These are phyloP conservation scores for Monilinia laxa DNA, from an alignment of 2,329 filamentous ascomycete species.

Conservation along the genomic window DNA sequence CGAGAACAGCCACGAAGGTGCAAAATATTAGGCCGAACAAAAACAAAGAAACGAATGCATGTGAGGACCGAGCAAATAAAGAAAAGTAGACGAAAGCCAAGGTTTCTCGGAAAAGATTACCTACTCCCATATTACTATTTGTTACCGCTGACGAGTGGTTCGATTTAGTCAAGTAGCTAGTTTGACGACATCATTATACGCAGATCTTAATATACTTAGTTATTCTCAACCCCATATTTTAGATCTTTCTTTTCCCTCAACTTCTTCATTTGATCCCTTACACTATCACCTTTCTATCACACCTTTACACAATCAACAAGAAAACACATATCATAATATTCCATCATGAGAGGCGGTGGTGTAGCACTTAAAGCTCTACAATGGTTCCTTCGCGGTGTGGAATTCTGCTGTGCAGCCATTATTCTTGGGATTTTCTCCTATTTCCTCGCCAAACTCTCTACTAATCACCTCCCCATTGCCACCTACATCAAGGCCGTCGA, in stretches of 20 bases:
- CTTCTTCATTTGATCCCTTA: neutral
- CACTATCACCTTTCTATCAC: neutral
- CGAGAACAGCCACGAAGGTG: slow-evolving; percentile 4
- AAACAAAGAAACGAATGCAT: slow-evolving; percentile 1
- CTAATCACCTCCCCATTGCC: slow-evolving; percentile 62
- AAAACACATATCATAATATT: neutral
- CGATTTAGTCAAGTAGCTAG: neutral
- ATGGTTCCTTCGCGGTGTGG: slow-evolving; percentile 69
- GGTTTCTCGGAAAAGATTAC: neutral
- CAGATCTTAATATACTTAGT: slow-evolving; percentile 5
- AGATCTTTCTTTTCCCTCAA: neutral
- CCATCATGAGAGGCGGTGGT: slow-evolving; percentile 58
- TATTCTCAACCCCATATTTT: neutral
- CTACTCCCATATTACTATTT: neutral
- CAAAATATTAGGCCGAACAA: neutral
- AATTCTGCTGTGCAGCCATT: slow-evolving; percentile 70
- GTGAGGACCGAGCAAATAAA: neutral
- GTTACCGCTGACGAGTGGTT: neutral
- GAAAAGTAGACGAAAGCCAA: neutral
- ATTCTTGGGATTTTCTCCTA: slow-evolving; percentile 80
- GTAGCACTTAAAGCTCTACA: slow-evolving; percentile 67
- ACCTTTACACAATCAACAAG: neutral
- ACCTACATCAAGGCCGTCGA: slow-evolving; percentile 70
- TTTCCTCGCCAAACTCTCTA: slow-evolving; percentile 72
- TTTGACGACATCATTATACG: slow-evolving; percentile 11